A percentile compares a stretch with the other conserved stretches of the same genome.
These are phyloP conservation scores for Aspergillus fischeri DNA, from an alignment of 2,329 filamentous ascomycete species.

Conservation along the genomic window DNA sequence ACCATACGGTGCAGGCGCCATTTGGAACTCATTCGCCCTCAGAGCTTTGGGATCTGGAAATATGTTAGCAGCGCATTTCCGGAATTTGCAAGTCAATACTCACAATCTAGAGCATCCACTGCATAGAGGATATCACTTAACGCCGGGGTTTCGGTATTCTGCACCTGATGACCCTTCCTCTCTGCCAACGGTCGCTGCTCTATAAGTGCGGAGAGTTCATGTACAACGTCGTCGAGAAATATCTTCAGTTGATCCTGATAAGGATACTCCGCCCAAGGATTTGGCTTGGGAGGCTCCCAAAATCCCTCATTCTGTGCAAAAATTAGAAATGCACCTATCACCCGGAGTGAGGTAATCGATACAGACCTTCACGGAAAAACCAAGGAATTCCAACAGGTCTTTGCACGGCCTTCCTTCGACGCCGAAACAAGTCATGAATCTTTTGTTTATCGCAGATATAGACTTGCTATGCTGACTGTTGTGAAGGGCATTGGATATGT, in stretches of 20 bases:
- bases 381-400: conserved; percentile 54
- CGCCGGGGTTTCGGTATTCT: conserved; percentile 32
- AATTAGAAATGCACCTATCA: neutral
- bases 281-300: conserved; percentile 42
- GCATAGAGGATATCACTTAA: conserved; percentile 36
- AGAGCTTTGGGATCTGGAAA: conserved; percentile 25
- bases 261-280: conserved; percentile 29
- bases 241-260: conserved; percentile 40
- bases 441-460: conserved; percentile 59
- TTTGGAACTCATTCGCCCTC: conserved; percentile 26
- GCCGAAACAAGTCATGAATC: conserved; percentile 61
- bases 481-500: conserved; percentile 56
- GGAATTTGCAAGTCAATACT: conserved; percentile 9
- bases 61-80: conserved; percentile 10
- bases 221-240: conserved; percentile 57
- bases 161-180: conserved; percentile 31
- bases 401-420: conserved; percentile 52
- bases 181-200: conserved; percentile 39
- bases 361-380: conserved; percentile 50
- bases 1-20: conserved; percentile 32
- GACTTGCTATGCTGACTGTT: conserved; percentile 47
- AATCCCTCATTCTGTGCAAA: conserved; percentile 31
- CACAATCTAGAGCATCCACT: conserved; percentile 33
- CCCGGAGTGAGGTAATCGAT: neutral
- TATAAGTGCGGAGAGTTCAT: conserved; percentile 55